Conservation (phyloP, 23 red algal species). For the Chondrus crispus region DNA sequence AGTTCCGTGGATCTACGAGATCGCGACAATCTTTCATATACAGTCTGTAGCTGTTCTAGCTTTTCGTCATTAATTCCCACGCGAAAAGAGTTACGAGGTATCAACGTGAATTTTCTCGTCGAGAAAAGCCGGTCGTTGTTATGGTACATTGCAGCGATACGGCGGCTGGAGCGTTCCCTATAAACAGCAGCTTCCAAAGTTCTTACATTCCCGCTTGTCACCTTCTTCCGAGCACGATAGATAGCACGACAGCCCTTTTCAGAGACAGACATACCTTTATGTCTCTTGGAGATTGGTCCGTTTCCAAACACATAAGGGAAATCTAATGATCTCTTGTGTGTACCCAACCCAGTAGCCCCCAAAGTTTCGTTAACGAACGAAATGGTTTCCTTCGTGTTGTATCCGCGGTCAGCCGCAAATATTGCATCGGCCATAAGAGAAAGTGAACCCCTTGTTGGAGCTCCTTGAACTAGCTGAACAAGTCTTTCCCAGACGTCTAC, state of each 20-base stretch:
- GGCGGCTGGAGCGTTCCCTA: constrained; percentile 10
- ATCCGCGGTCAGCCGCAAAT: neutral
- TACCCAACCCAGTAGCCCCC: neutral
- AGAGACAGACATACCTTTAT: constrained; percentile 1
- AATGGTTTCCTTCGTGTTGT: constrained; percentile 10
- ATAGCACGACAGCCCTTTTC: neutral
- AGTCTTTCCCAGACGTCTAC: neutral
- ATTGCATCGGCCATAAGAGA: neutral
- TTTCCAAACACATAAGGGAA: neutral
- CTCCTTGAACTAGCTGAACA: neutral
- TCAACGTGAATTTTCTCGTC: neutral
- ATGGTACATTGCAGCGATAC: constrained; percentile 13
- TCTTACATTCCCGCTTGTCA: neutral
- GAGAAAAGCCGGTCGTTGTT: constrained; percentile 13
- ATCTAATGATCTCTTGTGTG: neutral
- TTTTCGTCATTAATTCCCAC: neutral
- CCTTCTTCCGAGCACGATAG: neutral
- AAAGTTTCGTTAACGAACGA: neutral
- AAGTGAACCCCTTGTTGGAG: neutral
- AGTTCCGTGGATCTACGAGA: no score
- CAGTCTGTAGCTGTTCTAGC: neutral
- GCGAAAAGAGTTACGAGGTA: neutral
- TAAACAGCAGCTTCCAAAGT: constrained; percentile 1
- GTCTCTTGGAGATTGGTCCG: neutral
- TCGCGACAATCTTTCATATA: no score